phyloP scores from a whole-genome alignment of 805 yeast species.

The Suhomyces vadensis region DNA sequence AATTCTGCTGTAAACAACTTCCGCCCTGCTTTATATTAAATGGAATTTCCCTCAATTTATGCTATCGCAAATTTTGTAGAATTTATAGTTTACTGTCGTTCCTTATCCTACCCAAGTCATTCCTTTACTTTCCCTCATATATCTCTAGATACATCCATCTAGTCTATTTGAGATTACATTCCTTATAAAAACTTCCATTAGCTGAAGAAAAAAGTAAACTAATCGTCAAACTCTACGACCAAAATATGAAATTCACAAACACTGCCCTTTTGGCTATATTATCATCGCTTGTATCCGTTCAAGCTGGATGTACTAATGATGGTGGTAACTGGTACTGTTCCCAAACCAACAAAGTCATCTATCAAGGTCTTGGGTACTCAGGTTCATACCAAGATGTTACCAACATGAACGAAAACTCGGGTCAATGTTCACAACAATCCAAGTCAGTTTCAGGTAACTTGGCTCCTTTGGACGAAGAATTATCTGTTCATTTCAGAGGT shows the following conservation, averaged over 20 bases:
- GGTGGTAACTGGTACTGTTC: slow-evolving; percentile 55
- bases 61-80: not conserved
- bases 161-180: not conserved
- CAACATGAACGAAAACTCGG: slow-evolving; percentile 67
- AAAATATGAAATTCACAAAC: slow-evolving; percentile 24
- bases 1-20: slow-evolving; percentile 3
- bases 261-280: slow-evolving; percentile 25
- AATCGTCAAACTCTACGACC: not conserved
- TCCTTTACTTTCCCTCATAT: slow-evolving; percentile 9
- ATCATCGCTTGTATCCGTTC: slow-evolving; percentile 20
- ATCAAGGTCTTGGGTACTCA: slow-evolving; percentile 75
- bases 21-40: slow-evolving; percentile 1
- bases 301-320: slow-evolving; percentile 22
- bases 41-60: not conserved
- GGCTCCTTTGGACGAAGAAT: slow-evolving; percentile 83
- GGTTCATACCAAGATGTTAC: slow-evolving; percentile 84
- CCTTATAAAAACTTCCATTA: not conserved
- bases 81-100: slow-evolving; percentile 1
- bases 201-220: not conserved
- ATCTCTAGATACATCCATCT: not conserved
- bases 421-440: slow-evolving; percentile 65
- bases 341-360: slow-evolving; percentile 63
- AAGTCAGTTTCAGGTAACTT: slow-evolving; percentile 66
- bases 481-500: slow-evolving; percentile 89
- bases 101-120: slow-evolving; percentile 9